Evolutionary conservation across 768 basidiomycete species (phyloP).

Genomic region (Podaxis sp.): DNA sequence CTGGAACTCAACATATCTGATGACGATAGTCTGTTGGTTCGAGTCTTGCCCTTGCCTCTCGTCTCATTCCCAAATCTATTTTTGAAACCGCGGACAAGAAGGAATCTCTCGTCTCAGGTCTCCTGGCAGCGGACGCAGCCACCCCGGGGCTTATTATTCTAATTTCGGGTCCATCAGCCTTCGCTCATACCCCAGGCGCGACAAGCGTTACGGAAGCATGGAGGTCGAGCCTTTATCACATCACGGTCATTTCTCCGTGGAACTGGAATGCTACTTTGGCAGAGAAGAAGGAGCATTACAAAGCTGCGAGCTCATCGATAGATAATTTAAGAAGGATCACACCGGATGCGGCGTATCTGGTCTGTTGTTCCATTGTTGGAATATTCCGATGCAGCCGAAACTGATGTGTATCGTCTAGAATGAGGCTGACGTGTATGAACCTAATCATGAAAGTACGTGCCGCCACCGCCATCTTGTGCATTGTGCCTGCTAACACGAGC

Average conservation of each 20-base stretch:
- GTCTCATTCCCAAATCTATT: slow-evolving; percentile 40
- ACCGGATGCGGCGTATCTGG: slow-evolving; percentile 45
- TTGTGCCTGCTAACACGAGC: neutral
- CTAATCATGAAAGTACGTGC: slow-evolving; percentile 39
- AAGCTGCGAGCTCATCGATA: slow-evolving; percentile 34
- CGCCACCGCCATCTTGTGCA: neutral
- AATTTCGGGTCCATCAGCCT: slow-evolving; percentile 38
- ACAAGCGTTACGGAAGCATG: slow-evolving; percentile 48
- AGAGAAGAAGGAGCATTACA: slow-evolving; percentile 35
- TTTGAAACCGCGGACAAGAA: slow-evolving; percentile 33
- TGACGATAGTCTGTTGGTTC: slow-evolving; percentile 34
- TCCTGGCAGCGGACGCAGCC: slow-evolving; percentile 33
- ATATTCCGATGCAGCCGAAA: neutral
- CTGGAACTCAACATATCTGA: neutral
- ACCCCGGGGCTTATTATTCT: slow-evolving; percentile 43
- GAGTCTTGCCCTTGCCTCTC: slow-evolving; percentile 42
- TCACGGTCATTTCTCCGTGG: slow-evolving; percentile 44
- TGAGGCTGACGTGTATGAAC: slow-evolving; percentile 49
- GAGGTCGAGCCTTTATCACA: slow-evolving; percentile 45
- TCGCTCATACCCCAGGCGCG: slow-evolving; percentile 27
- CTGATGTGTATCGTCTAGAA: slow-evolving; percentile 29
- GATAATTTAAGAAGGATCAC: slow-evolving; percentile 41
- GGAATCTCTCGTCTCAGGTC: slow-evolving; percentile 33
- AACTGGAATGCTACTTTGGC: slow-evolving; percentile 42
- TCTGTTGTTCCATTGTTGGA: slow-evolving; percentile 23